phyloP scores from a whole-genome alignment of 768 basidiomycete genomes.

The Cantharellus anzutake region DNA sequence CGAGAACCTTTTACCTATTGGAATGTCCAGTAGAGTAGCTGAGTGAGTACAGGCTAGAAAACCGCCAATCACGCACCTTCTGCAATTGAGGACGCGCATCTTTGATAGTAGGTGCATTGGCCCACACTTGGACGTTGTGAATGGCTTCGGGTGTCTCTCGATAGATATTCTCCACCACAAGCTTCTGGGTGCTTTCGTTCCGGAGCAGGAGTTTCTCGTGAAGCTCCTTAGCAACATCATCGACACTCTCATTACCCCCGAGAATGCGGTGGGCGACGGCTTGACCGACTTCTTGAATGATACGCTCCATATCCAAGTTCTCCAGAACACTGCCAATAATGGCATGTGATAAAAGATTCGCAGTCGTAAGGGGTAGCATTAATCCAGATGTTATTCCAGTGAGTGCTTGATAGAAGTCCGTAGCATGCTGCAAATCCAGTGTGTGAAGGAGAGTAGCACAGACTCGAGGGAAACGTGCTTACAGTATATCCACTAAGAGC shows the following conservation, averaged over 20 bases:
- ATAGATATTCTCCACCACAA: conserved; percentile 93
- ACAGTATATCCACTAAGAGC: conserved; percentile 85
- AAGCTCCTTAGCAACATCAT: conserved; percentile 86
- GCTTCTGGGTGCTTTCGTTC: conserved; percentile 93
- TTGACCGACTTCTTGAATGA: conserved; percentile 85
- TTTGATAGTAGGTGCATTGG: conserved; percentile 42
- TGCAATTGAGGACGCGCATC: conserved; percentile 64
- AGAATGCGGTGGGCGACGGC: conserved; percentile 86
- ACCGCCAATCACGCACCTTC: conserved; percentile 33
- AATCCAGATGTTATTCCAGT: conserved; percentile 84
- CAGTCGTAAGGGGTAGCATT: conserved; percentile 91
- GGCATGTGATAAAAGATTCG: conserved; percentile 83
- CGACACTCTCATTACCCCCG: conserved; percentile 86
- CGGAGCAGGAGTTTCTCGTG: conserved; percentile 80
- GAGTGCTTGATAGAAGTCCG: conserved; percentile 88
- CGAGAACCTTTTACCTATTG: conserved; percentile 77
- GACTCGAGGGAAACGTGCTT: conserved; percentile 14
- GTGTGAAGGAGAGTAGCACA: not conserved
- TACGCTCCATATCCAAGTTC: conserved; percentile 94
- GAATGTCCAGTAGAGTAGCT: not conserved
- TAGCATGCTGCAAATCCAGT: conserved; percentile 42
- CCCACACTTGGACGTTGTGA: conserved; percentile 82
- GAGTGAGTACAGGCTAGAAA: not conserved
- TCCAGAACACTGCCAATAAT: conserved; percentile 94
- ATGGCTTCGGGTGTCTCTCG: conserved; percentile 72